Evolutionary conservation across 2,329 filamentous ascomycete genomes (phyloP).

Genomic region (Venturia nashicola): DNA sequence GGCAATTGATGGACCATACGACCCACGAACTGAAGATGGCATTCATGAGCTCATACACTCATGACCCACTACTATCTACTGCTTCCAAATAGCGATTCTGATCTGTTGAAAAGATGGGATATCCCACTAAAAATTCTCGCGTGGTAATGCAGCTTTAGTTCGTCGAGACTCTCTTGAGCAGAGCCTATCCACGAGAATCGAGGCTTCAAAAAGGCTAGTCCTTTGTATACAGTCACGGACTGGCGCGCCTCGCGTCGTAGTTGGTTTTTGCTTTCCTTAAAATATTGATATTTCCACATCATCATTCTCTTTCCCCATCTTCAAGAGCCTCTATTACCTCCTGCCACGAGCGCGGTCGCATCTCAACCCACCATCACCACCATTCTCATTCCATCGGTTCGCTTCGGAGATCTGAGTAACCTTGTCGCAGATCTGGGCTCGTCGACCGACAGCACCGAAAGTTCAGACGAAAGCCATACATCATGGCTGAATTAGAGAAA

Average conservation of each 20-base stretch:
- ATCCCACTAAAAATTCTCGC: not conserved
- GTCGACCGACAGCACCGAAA: not conserved
- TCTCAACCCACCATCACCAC: not conserved
- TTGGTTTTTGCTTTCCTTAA: not conserved
- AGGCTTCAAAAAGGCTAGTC: slow-evolving; percentile 1
- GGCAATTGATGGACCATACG: not conserved
- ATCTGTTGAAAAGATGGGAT: not conserved
- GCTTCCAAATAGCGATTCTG: not conserved
- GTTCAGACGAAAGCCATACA: not conserved
- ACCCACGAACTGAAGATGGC: not conserved
- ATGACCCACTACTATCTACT: not conserved
- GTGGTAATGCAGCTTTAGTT: not conserved
- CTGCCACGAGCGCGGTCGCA: not conserved
- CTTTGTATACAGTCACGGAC: not conserved
- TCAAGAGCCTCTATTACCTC: not conserved
- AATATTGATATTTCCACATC: not conserved
- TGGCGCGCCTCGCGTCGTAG: not conserved
- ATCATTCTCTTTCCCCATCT: not conserved
- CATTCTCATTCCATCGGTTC: not conserved
- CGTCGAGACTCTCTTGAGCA: not conserved
- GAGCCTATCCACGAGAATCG: not conserved
- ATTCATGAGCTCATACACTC: not conserved
- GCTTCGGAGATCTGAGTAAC: slow-evolving; percentile 1
- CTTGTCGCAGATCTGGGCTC: not conserved
- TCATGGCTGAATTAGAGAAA: not conserved